Conservation (phyloP, 1,139 yeast genomes). For the Blastobotrys aristatus region DNA sequence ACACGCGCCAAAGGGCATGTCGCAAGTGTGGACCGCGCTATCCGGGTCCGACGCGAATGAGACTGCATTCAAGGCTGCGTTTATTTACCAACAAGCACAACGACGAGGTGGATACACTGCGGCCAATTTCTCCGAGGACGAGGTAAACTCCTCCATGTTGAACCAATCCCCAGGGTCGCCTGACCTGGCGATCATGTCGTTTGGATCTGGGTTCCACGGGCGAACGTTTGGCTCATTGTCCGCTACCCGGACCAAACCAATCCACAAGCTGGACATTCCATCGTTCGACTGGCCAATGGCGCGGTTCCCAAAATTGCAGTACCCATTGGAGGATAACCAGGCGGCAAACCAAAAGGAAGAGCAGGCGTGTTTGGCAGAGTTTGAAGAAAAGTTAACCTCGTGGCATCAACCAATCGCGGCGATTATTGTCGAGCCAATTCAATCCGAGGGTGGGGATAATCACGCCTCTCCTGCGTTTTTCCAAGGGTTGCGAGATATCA, state of each 20-base stretch:
- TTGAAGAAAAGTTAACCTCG: conserved; percentile 51
- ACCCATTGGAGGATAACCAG: conserved; percentile 58
- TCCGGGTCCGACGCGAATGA: conserved; percentile 85
- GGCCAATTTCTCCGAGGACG: conserved; percentile 52
- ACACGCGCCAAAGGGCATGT: conserved; percentile 29
- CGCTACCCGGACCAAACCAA: conserved; percentile 74
- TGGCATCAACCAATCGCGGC: conserved; percentile 73
- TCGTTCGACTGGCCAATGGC: conserved; percentile 87
- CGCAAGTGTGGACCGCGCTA: conserved; percentile 59
- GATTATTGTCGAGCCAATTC: conserved; percentile 72
- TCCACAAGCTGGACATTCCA: conserved; percentile 80
- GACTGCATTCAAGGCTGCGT: conserved; percentile 79
- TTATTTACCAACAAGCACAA: conserved; percentile 64
- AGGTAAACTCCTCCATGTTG: conserved; percentile 56
- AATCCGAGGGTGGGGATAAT: conserved; percentile 85
- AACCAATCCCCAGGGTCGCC: conserved; percentile 71
- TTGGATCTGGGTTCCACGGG: conserved; percentile 76
- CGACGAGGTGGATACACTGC: conserved; percentile 46
- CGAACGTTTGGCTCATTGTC: conserved; percentile 76
- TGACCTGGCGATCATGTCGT: conserved; percentile 65
- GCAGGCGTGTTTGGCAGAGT: conserved; percentile 54
- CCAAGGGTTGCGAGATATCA: conserved; percentile 71
- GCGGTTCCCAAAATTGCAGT: conserved; percentile 67
- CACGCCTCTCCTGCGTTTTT: conserved; percentile 71
- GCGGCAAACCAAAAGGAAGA: conserved; percentile 61